Conservation (phyloP, 2,329 filamentous ascomycete species). For the Epichloe hybrida region DNA sequence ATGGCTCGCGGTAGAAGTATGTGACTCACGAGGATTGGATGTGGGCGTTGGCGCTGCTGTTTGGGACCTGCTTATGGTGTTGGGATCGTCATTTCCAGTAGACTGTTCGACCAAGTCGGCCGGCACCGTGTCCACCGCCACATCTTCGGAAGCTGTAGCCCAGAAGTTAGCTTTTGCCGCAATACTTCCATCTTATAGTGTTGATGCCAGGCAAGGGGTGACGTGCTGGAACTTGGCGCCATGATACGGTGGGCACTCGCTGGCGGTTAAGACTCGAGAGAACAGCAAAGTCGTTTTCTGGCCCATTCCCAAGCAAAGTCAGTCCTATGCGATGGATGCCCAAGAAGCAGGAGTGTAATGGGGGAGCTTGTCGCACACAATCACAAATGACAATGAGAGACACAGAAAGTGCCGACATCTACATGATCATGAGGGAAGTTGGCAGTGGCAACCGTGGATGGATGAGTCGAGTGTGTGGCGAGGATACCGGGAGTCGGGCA, state of each 20-base stretch:
- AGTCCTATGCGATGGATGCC: too few relatives aligned
- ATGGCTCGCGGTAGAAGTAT: neutral
- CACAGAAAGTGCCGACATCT: neutral
- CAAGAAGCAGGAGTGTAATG: neutral
- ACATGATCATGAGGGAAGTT: neutral
- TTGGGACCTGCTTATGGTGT: neutral
- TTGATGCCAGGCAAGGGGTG: neutral
- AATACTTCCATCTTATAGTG: neutral
- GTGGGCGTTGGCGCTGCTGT: neutral
- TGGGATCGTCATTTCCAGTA: neutral
- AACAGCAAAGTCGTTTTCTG: neutral
- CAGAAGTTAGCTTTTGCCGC: neutral
- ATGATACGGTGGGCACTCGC: neutral
- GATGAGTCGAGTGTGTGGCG: neutral
- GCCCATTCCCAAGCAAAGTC: neutral
- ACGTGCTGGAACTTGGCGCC: neutral
- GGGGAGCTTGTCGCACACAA: neutral
- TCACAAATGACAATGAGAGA: too few relatives aligned
- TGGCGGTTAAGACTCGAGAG: neutral
- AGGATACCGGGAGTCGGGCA: neutral
- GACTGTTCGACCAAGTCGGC: neutral
- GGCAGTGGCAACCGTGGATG: neutral
- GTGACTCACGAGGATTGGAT: neutral
- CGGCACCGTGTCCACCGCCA: neutral
- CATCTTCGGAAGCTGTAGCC: neutral